Conservation (phyloP, 495 filamentous ascomycete species). For the Penicillium antarcticum region DNA sequence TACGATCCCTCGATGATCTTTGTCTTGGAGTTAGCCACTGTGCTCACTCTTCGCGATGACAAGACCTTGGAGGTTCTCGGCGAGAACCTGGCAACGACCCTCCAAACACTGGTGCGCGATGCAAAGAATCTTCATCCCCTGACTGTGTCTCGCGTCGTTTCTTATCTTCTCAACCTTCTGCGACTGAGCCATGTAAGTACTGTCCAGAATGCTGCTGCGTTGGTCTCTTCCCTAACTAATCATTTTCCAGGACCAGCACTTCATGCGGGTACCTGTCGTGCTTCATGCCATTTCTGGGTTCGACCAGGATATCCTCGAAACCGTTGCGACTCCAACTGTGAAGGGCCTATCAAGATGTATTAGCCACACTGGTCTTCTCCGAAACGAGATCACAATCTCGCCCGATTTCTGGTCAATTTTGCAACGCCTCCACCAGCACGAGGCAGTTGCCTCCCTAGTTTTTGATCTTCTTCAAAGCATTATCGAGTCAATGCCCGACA, state of each 20-base stretch:
- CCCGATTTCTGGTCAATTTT: constrained; percentile 97
- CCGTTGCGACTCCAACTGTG: constrained; percentile 68
- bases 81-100: constrained; percentile 70
- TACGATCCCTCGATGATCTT: constrained; percentile 90
- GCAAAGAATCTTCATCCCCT: constrained; percentile 73
- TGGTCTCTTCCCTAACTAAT: constrained; percentile 23
- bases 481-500: constrained; percentile 61
- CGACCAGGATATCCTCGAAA: constrained; percentile 69
- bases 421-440: constrained; percentile 62
- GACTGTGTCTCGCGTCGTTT: constrained; percentile 76
- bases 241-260: constrained; percentile 70
- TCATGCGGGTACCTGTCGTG: constrained; percentile 87
- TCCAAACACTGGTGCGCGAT: constrained; percentile 80
- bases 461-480: constrained; percentile 79
- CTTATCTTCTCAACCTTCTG: constrained; percentile 80
- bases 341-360: constrained; percentile 80
- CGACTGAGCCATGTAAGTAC: constrained; percentile 81
- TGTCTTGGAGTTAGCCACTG: constrained; percentile 82
- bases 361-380: constrained; percentile 67
- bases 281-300: constrained; percentile 89
- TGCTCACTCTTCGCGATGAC: constrained; percentile 74
- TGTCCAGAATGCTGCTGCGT: background rate
- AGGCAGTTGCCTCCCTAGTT: constrained; percentile 68
- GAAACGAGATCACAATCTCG: constrained; percentile 90
- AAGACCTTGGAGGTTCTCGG: constrained; percentile 69